Evolutionary conservation across 1,284 basidiomycete species (phyloP).

Genomic region (Moesziomyces parantarcticus): DNA sequence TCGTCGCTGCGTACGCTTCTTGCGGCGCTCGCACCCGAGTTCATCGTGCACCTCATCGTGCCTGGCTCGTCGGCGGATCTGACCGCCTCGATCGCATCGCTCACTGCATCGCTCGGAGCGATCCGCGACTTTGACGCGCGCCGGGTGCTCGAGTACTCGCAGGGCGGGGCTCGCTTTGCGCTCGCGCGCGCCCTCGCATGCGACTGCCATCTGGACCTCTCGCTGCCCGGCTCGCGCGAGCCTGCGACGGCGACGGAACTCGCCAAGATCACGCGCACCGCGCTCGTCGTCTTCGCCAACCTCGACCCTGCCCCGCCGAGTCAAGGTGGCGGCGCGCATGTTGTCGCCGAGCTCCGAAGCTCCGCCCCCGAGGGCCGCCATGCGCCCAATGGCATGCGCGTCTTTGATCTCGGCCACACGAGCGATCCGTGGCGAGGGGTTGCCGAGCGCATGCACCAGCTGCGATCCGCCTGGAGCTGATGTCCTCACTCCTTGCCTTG

Average conservation of each 20-base stretch:
- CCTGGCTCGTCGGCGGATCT: conserved; percentile 21
- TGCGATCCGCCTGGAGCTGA: background rate
- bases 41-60: conserved; percentile 41
- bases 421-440: conserved; percentile 9
- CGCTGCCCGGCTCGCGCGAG: conserved; percentile 4
- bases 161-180: conserved; percentile 23
- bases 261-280: conserved; percentile 20
- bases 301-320: background rate
- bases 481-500: no score
- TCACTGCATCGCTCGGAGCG: conserved; percentile 1
- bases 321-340: background rate
- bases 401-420: conserved; percentile 15
- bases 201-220: conserved; percentile 43
- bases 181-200: conserved; percentile 37
- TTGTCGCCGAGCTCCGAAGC: conserved; percentile 9
- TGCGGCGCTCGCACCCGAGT: conserved; percentile 10
- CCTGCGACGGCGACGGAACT: conserved; percentile 14
- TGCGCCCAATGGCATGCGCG: conserved; percentile 40
- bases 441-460: background rate
- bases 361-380: conserved; percentile 1
- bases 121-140: conserved; percentile 25
- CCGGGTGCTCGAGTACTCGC: conserved; percentile 37
- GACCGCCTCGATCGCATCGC: conserved; percentile 5
- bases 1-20: conserved; percentile 23
- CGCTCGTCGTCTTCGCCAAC: conserved; percentile 22